A percentile compares a stretch with the other conserved stretches of the same genome.
Conservation (phyloP, 163 green algal genomes). For the Coccomyxa subellipsoidea region DNA sequence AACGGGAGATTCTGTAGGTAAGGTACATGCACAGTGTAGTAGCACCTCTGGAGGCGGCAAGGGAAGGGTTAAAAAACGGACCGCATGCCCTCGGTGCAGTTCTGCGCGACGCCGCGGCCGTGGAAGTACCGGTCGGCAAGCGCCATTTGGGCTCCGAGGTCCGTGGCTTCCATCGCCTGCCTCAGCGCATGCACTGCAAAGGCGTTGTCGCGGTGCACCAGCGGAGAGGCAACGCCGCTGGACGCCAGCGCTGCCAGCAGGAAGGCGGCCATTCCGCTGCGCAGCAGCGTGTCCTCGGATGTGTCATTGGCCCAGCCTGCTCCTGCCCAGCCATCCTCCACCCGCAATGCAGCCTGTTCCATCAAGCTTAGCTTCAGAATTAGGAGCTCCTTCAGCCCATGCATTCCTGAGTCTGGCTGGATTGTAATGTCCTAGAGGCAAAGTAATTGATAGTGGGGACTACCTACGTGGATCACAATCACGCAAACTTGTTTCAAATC, state of each 20-base stretch:
- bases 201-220: background rate
- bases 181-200: conserved; percentile 1
- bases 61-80: background rate
- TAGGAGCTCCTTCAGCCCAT: no score
- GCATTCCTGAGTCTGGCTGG: no score
- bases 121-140: background rate
- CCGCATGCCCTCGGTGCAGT: conserved; percentile 1
- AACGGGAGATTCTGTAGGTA: no score
- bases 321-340: background rate
- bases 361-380: no score
- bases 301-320: background rate
- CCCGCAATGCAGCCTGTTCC: background rate
- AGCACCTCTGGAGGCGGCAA: background rate
- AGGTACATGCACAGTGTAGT: background rate
- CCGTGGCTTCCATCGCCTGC: background rate
- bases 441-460: no score
- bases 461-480: no score
- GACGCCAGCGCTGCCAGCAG: background rate
- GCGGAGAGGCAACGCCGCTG: background rate
- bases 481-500: no score
- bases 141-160: background rate
- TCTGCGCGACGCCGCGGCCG: background rate
- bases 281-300: background rate
- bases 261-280: background rate
- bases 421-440: no score